These are phyloP conservation scores for Macrolepiota dolichaula DNA, from an alignment of 768 basidiomycete species.

Conservation along the genomic window DNA sequence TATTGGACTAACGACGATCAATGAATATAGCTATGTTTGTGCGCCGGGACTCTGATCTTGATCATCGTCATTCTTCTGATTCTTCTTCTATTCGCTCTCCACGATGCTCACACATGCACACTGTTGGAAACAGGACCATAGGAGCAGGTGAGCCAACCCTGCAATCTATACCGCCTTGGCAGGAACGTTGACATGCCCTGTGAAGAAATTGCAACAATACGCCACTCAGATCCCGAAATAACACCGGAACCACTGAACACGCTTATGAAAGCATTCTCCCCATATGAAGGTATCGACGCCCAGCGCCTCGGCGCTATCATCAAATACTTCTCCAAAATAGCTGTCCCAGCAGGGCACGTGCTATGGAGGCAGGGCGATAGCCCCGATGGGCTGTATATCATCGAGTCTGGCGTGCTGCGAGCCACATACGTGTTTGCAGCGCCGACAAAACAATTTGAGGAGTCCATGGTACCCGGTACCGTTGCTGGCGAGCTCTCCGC, in stretches of 20 bases:
- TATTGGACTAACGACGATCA: not conserved
- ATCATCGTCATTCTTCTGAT: slow-evolving; percentile 37
- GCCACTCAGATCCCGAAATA: slow-evolving; percentile 26
- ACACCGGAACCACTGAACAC: slow-evolving; percentile 67
- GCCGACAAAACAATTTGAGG: slow-evolving; percentile 64
- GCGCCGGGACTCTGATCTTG: slow-evolving; percentile 48
- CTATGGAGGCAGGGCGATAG: slow-evolving; percentile 79
- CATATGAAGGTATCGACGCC: slow-evolving; percentile 57
- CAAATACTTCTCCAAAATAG: slow-evolving; percentile 66
- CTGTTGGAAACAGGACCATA: slow-evolving; percentile 71
- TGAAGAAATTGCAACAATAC: slow-evolving; percentile 27
- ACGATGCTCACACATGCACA: slow-evolving; percentile 60
- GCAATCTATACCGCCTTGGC: not conserved
- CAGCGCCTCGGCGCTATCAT: slow-evolving; percentile 60
- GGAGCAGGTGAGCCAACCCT: slow-evolving; percentile 42
- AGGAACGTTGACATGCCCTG: not conserved
- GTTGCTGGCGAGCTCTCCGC: slow-evolving; percentile 90
- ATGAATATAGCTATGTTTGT: slow-evolving; percentile 49
- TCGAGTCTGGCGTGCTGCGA: slow-evolving; percentile 82
- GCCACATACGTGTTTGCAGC: slow-evolving; percentile 80
- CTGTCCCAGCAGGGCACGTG: slow-evolving; percentile 51
- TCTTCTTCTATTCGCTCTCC: slow-evolving; percentile 62
- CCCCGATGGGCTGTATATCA: slow-evolving; percentile 83
- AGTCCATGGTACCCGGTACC: slow-evolving; percentile 93
- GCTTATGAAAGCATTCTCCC: slow-evolving; percentile 75